Evolutionary conservation across 2,329 filamentous ascomycete species (phyloP).

Genomic region (Sordariomycetes sp.): DNA sequence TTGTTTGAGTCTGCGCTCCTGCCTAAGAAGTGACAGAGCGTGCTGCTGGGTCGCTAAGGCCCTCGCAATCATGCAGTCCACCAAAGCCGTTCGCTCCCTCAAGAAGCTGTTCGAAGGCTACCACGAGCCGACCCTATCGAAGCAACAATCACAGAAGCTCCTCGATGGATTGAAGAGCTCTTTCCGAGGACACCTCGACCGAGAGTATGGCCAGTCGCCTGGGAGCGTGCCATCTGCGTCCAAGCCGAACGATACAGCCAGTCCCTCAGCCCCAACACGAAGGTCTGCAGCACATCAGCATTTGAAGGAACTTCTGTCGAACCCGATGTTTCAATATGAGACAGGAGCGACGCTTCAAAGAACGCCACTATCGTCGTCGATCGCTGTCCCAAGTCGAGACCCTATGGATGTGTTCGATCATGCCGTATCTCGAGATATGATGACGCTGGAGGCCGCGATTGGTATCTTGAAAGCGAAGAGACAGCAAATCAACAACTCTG

Average conservation of each 20-base stretch:
- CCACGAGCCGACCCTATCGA: conserved; percentile 44
- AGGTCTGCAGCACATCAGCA: conserved; percentile 31
- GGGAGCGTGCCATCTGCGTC: conserved; percentile 14
- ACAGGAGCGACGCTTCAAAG: conserved; percentile 6
- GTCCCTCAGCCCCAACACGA: conserved; percentile 15
- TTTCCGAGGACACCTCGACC: conserved; percentile 49
- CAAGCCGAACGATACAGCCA: conserved; percentile 9
- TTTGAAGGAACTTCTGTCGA: conserved; percentile 46
- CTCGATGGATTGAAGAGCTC: conserved; percentile 47
- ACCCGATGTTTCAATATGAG: conserved; percentile 41
- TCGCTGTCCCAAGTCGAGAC: conserved; percentile 19
- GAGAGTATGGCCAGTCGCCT: conserved; percentile 39
- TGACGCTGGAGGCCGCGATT: conserved; percentile 42
- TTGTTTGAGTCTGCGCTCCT: too few species aligned
- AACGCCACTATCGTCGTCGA: conserved; percentile 9
- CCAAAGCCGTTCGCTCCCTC: conserved; percentile 24
- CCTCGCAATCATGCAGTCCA: conserved; percentile 29
- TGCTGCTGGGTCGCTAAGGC: too few species aligned
- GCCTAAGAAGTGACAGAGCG: too few species aligned
- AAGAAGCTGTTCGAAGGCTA: conserved; percentile 29
- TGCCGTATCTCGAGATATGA: conserved; percentile 45
- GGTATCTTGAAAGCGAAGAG: conserved; percentile 43
- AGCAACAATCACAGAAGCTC: conserved; percentile 42
- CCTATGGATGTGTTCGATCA: conserved; percentile 47
- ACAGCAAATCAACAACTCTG: conserved; percentile 28